Percentiles rank a stretch among this genome's conserved stretches.
These are phyloP conservation scores for Reutealis trisperma DNA, from an alignment of 345 rosid species.

Conservation along the genomic window DNA sequence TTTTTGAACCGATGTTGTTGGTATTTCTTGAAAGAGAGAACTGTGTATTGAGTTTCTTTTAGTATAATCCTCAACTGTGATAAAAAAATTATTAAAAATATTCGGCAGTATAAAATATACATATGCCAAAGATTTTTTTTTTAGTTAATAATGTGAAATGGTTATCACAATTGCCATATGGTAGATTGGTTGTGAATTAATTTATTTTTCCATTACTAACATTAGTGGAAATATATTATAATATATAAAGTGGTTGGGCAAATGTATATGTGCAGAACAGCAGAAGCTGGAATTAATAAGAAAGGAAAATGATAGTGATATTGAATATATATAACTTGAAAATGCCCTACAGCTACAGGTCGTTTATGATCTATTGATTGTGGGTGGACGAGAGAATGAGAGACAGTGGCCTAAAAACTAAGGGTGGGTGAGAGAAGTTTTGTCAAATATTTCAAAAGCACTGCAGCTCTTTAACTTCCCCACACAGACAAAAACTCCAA, in stretches of 20 bases:
- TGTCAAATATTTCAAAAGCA: conserved; percentile 35
- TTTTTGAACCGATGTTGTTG: no score
- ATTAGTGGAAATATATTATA: not conserved
- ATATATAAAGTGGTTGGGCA: conserved; percentile 11
- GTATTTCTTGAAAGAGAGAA: no score
- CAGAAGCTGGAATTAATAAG: conserved; percentile 26
- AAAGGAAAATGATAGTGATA: conserved; percentile 4
- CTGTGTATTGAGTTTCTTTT: no score
- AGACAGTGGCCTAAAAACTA: not conserved
- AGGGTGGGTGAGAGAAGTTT: not conserved
- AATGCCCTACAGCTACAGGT: conserved; percentile 17
- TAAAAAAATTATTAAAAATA: no score
- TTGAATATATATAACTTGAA: conserved; percentile 2
- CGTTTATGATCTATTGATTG: not conserved
- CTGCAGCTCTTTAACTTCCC: conserved; percentile 32
- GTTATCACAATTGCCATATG: no score
- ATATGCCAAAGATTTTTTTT: no score
- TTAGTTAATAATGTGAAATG: no score
- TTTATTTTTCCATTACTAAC: no score
- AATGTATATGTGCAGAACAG: not conserved
- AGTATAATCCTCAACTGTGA: no score
- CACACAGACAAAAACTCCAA: conserved; percentile 38
- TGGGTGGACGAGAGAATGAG: not conserved
- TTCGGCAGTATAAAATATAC: no score
- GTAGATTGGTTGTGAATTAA: no score